Conservation (phyloP, 768 basidiomycete species). For the Pulveroboletus sp. region DNA sequence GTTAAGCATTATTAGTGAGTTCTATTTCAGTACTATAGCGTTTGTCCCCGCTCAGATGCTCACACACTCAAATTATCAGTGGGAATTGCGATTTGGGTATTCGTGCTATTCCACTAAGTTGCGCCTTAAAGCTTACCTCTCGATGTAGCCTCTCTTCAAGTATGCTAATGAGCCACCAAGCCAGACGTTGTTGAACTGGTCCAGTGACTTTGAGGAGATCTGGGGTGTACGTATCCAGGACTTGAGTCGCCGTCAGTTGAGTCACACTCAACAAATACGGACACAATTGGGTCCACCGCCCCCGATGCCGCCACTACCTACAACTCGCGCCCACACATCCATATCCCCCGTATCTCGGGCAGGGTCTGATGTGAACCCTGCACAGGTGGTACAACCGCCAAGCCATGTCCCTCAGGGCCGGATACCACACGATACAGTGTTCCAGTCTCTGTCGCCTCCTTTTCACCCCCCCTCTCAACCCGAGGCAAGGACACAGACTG, state of each 20-base stretch:
- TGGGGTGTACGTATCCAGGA: constrained; percentile 62
- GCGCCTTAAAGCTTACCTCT: constrained; percentile 9
- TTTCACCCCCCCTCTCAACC: constrained; percentile 13
- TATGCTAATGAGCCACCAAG: constrained; percentile 54
- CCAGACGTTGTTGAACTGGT: constrained; percentile 52
- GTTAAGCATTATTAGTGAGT: constrained; percentile 43
- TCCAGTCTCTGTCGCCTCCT: constrained; percentile 22
- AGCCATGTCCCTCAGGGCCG: constrained; percentile 31
- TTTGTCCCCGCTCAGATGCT: constrained; percentile 6
- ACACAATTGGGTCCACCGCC: constrained; percentile 16
- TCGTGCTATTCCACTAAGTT: constrained; percentile 27
- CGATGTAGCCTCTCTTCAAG: constrained; percentile 59
- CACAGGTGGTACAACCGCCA: constrained; percentile 23
- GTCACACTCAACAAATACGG: constrained; percentile 14
- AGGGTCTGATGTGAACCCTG: constrained; percentile 16
- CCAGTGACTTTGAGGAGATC: constrained; percentile 56
- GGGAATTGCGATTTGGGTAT: constrained; percentile 58
- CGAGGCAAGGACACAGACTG: constrained; percentile 18
- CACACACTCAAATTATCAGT: constrained; percentile 39
- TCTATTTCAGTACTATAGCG: constrained; percentile 31
- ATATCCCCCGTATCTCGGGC: constrained; percentile 19
- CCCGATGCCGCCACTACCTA: constrained; percentile 31
- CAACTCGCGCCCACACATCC: constrained; percentile 17
- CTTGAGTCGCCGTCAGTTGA: constrained; percentile 28
- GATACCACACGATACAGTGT: constrained; percentile 33